Base-by-base conservation (phyloP, 2,329 filamentous ascomycete species). In the Fusarium dimerum region DNA sequence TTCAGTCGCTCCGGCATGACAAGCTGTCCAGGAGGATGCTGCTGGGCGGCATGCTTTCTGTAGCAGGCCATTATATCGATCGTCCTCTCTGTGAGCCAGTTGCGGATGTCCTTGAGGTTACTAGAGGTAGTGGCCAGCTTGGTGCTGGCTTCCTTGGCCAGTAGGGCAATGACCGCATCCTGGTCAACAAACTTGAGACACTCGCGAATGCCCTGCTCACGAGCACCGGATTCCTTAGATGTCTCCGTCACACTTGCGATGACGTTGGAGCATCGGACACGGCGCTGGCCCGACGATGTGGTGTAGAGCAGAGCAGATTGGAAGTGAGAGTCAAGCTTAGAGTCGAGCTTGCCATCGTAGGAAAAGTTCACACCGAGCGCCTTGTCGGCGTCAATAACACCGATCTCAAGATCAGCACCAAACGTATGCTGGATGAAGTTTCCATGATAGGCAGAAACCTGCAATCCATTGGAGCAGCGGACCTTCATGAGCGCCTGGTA, bases 401-500 rank as follows among this genome's bases (percentile, higher is more conserved):
- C 94, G 64, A 99, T 90, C 69, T 99, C 92, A 42, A 99, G 82
- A 72, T 99, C 94, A 3, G 92, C 92, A 11, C 92, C 92, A 67
- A 96, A 96, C 0, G 90, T 94, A 73, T 97, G 92, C 68, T 99
- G 94, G 46, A 95, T 83, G 68, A 97, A 99, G 74, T 96, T 96
- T 61, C 94, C 94, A 66, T 96, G 91, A 68, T 99, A 99, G n/a
- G 85, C 84, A 15, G 90, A 86, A 15, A 99, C 88, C 69, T 99
- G 94, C 47, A 99, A 79, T 16, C 94, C 94, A 65, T 96, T 99
- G 16, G 92, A 97, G 76, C 94, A 99, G 56, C 94, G 88, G 52
- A 99, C 93, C 78, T 99, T 99, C 90, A 99, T 95, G 63, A 99
- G 78, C 17, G 92, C 92, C 73, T 97, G 93, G 76, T 90, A 97